These are phyloP conservation scores for Arctium lappa DNA, from an alignment of 129 eudicot species.

Conservation along the genomic window DNA sequence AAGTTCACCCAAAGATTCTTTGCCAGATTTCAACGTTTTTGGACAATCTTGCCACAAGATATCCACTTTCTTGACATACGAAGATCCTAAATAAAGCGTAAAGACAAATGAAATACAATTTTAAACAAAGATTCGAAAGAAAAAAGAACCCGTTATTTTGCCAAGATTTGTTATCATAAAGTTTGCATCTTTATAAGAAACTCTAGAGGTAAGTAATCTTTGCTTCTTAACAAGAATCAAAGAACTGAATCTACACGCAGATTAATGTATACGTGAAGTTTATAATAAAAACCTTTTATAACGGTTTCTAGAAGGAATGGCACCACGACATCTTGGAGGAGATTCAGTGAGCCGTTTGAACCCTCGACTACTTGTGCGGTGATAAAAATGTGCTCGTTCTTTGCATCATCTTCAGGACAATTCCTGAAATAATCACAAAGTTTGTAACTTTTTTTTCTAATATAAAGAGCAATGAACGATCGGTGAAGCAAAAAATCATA, in stretches of 20 bases:
- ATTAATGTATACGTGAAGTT: neutral
- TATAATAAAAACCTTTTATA: conserved; percentile 60
- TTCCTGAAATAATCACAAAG: conserved; percentile 37
- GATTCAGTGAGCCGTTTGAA: conserved; percentile 35
- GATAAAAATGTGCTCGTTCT: conserved; percentile 44
- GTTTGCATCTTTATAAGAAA: neutral
- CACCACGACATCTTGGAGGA: conserved; percentile 59
- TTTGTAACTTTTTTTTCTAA: neutral
- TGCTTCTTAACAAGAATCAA: conserved; percentile 1
- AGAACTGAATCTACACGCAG: neutral
- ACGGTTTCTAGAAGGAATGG: conserved; percentile 72
- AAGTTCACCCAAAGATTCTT: conserved; percentile 55
- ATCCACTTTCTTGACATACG: conserved; percentile 80
- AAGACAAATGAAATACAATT: neutral
- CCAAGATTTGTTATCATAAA: neutral
- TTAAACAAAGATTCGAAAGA: neutral
- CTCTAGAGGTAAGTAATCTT: neutral
- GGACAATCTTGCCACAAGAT: conserved; percentile 74
- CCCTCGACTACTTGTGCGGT: conserved; percentile 43
- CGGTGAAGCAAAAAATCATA: conserved; percentile 32
- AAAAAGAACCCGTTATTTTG: neutral
- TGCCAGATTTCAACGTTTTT: conserved; percentile 29
- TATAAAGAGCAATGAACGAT: neutral
- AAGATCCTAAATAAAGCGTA: conserved; percentile 51
- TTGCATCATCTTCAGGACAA: conserved; percentile 37